Conservation (phyloP, 345 rosid genomes). For the Citrus cavaleriei region DNA sequence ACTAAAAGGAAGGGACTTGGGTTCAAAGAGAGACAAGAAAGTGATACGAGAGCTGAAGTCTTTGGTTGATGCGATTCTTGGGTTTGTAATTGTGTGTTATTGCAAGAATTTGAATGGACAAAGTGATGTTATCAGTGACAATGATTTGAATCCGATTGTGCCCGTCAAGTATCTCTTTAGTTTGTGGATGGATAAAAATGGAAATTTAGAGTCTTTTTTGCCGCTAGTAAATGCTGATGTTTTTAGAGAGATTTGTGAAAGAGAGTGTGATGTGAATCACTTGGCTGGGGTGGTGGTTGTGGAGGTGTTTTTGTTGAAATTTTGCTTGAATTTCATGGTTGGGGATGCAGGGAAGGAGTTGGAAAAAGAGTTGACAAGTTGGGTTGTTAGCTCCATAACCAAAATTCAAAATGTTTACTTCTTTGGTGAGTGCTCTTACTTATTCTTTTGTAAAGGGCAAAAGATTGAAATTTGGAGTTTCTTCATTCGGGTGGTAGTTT, state of each 20-base stretch:
- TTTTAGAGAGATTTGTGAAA: slow-evolving; percentile 18
- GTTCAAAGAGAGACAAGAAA: slow-evolving; percentile 35
- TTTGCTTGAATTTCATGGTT: slow-evolving; percentile 35
- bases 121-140: neutral
- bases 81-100: slow-evolving; percentile 38
- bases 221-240: slow-evolving; percentile 36
- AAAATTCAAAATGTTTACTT: slow-evolving; percentile 38
- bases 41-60: slow-evolving; percentile 29
- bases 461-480: neutral
- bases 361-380: slow-evolving; percentile 43
- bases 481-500: neutral
- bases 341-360: slow-evolving; percentile 17
- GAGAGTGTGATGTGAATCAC: slow-evolving; percentile 31
- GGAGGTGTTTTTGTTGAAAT: slow-evolving; percentile 50
- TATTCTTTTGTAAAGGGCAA: neutral
- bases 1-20: slow-evolving; percentile 23
- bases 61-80: slow-evolving; percentile 41
- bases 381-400: slow-evolving; percentile 48
- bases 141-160: slow-evolving; percentile 17
- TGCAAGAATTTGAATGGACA: slow-evolving; percentile 22
- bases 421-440: slow-evolving; percentile 38
- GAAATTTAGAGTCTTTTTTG: slow-evolving; percentile 25
- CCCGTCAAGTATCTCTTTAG: slow-evolving; percentile 33
- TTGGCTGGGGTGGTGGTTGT: slow-evolving; percentile 46
- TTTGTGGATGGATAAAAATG: slow-evolving; percentile 37